Conservation (phyloP, 164 flowering plant species). For the Santalum album region DNA sequence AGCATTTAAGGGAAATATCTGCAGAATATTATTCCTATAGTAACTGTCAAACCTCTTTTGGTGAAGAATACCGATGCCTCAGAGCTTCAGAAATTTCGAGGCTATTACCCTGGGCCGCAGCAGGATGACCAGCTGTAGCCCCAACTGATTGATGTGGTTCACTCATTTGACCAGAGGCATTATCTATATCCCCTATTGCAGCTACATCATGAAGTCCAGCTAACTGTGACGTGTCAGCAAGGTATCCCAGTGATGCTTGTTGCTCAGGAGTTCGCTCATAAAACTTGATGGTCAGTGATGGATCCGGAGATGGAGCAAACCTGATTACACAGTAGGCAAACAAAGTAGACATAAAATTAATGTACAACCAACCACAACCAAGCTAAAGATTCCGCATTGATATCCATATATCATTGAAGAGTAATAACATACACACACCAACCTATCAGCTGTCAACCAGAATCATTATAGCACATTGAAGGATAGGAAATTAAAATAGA, state of each 20-base stretch:
- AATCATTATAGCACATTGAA: no score
- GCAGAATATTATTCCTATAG: no score
- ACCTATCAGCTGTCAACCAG: no score
- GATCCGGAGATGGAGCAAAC: constrained; percentile 83
- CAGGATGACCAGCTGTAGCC: constrained; percentile 60
- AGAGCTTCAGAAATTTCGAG: constrained; percentile 69
- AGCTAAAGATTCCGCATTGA: no score
- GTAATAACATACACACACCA: no score
- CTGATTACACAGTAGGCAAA: constrained; percentile 18
- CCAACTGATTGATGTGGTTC: constrained; percentile 78
- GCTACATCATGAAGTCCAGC: constrained; percentile 23
- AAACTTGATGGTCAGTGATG: constrained; percentile 57
- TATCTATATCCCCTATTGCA: constrained; percentile 13
- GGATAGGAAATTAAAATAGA: no score
- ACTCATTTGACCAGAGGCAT: constrained; percentile 14
- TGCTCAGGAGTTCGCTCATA: constrained; percentile 93
- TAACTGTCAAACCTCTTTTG: no score
- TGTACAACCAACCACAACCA: no score
- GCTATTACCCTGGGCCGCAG: constrained; percentile 79
- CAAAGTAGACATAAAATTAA: no score
- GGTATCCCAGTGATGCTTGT: constrained; percentile 64
- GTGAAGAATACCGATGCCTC: constrained; percentile 83
- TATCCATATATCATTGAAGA: no score
- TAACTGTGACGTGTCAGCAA: constrained; percentile 38
- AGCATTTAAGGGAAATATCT: no score